A percentile compares a stretch with the other conserved stretches of the same genome.
These are phyloP conservation scores for Metarhizium humberi DNA, from an alignment of 2,329 filamentous ascomycete species.

Conservation along the genomic window DNA sequence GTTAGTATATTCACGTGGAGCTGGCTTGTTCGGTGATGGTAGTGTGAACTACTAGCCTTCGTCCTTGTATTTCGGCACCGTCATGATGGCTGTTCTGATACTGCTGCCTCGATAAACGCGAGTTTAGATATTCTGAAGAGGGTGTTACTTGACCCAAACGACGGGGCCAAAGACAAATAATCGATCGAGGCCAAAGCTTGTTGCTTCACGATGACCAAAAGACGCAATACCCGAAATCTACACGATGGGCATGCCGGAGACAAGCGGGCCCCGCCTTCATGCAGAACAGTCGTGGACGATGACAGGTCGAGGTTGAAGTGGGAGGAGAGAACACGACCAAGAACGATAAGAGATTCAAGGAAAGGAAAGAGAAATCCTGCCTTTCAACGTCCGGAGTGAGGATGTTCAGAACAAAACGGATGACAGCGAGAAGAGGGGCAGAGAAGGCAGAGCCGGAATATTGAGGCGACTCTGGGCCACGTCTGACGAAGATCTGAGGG, in stretches of 20 bases:
- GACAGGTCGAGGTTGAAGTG: not conserved
- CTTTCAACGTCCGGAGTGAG: not conserved
- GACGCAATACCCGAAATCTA: not conserved
- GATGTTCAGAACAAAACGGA: not conserved
- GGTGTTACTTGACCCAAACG: not conserved
- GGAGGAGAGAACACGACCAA: not conserved
- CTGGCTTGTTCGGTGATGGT: not conserved
- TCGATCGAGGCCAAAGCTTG: not conserved
- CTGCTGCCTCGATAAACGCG: not conserved
- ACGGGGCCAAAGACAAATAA: not conserved
- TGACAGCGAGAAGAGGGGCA: constrained; percentile 1
- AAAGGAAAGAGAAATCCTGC: not conserved
- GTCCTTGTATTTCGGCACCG: constrained; percentile 3
- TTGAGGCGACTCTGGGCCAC: not conserved
- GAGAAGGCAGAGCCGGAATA: not conserved
- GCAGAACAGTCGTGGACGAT: not conserved
- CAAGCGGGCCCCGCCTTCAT: not conserved
- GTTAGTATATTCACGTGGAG: not conserved
- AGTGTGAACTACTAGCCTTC: constrained; percentile 5
- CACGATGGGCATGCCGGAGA: constrained; percentile 1
- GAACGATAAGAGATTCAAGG: not conserved
- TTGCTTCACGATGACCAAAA: not conserved
- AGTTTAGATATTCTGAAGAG: not conserved
- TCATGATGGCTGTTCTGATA: not conserved
- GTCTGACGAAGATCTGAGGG: not conserved